A percentile compares a stretch with the other conserved stretches of the same genome.
Conservation (phyloP, 345 rosid species). For the Acer yangbiense region DNA sequence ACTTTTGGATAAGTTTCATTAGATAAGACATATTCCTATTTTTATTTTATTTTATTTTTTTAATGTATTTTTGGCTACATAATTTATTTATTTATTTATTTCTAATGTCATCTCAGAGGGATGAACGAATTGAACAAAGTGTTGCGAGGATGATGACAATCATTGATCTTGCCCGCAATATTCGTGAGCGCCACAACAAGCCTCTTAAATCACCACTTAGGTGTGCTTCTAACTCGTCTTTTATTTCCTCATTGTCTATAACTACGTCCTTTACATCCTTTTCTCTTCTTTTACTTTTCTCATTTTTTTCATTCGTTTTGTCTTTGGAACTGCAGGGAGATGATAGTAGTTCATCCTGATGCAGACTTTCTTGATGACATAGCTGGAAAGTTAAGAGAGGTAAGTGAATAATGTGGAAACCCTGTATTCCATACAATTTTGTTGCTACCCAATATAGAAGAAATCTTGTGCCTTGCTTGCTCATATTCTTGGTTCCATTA, state of each 20-base stretch:
- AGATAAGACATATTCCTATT: background rate
- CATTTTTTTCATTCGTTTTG: constrained; percentile 8
- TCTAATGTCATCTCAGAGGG: constrained; percentile 52
- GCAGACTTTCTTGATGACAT: constrained; percentile 87
- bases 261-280: background rate
- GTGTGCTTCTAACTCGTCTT: constrained; percentile 37
- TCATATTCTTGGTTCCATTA: background rate
- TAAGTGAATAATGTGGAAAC: constrained; percentile 30
- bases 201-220: constrained; percentile 94
- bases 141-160: constrained; percentile 94
- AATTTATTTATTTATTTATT: background rate
- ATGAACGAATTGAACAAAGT: constrained; percentile 87
- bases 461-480: background rate
- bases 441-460: background rate
- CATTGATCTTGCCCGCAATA: constrained; percentile 94
- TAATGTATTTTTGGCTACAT: background rate
- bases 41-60: background rate
- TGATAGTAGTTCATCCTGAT: constrained; percentile 91
- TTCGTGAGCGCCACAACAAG: constrained; percentile 88
- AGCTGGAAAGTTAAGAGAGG: constrained; percentile 89
- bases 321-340: constrained; percentile 60
- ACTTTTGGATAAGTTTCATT: background rate
- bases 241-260: constrained; percentile 10
- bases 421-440: background rate
- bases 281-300: background rate